A percentile compares a stretch with the other conserved stretches of the same genome.
Conservation (phyloP, 192 early-diverging fungal species). For the Coemansia sp. region DNA sequence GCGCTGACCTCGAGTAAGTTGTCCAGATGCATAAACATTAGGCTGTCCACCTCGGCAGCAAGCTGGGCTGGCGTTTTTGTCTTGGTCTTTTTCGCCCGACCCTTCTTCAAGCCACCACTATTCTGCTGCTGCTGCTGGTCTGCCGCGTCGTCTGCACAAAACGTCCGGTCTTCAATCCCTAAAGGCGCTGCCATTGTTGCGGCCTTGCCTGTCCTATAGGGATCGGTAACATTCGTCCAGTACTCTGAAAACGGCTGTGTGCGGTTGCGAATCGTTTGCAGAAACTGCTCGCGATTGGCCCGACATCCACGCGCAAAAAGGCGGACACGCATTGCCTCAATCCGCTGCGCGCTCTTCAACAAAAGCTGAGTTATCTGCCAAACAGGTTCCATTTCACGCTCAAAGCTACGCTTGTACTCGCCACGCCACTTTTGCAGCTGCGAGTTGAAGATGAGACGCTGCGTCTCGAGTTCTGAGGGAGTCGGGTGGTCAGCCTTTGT, state of each 20-base stretch:
- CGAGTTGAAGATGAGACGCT: constrained; percentile 70
- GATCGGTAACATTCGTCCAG: constrained; percentile 57
- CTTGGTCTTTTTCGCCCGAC: constrained; percentile 8
- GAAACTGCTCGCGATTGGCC: constrained; percentile 53
- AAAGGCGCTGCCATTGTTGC: constrained; percentile 14
- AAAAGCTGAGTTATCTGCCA: constrained; percentile 64
- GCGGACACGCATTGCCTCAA: constrained; percentile 58
- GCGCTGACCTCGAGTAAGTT: constrained; percentile 56
- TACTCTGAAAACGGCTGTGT: constrained; percentile 59
- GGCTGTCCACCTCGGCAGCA: constrained; percentile 52
- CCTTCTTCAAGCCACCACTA: neutral
- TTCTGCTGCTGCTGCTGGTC: neutral
- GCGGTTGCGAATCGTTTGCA: constrained; percentile 55
- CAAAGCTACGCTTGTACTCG: constrained; percentile 61
- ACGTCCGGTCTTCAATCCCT: neutral
- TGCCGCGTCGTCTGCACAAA: constrained; percentile 4
- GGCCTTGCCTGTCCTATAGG: constrained; percentile 41
- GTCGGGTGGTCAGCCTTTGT: constrained; percentile 64
- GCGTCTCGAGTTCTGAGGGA: constrained; percentile 71
- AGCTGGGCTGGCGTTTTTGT: constrained; percentile 21
- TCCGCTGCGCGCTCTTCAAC: constrained; percentile 58
- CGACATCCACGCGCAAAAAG: constrained; percentile 56
- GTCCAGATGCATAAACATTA: constrained; percentile 54
- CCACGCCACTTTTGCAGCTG: constrained; percentile 59
- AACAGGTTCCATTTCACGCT: constrained; percentile 63